phyloP scores from a whole-genome alignment of 257 asterid genomes.

The Jasminum sambac region DNA sequence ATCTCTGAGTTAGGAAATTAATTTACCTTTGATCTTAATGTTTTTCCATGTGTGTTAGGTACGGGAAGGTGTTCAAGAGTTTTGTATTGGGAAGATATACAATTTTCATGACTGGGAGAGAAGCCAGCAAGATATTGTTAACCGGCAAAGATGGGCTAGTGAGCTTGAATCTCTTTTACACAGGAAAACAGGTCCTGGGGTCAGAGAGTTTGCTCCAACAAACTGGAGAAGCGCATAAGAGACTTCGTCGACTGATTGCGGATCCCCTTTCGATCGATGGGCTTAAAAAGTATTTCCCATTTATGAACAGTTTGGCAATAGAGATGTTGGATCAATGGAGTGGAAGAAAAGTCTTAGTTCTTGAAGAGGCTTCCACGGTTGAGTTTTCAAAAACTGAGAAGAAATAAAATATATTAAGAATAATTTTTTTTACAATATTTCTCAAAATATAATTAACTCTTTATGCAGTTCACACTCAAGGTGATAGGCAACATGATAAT shows the following conservation, averaged over 20 bases:
- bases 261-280: conserved; percentile 78
- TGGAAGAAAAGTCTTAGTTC: conserved; percentile 50
- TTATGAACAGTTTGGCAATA: conserved; percentile 60
- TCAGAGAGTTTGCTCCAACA: conserved; percentile 83
- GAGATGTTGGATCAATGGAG: conserved; percentile 75
- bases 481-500: conserved; percentile 90
- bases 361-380: conserved; percentile 82
- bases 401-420: neutral
- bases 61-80: conserved; percentile 91
- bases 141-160: conserved; percentile 88
- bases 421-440: conserved; percentile 10
- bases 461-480: conserved; percentile 73
- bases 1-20: neutral
- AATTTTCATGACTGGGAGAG: conserved; percentile 79
- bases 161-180: conserved; percentile 74
- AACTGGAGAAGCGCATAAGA: conserved; percentile 74
- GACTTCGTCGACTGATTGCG: conserved; percentile 64
- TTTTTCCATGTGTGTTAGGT: conserved; percentile 33
- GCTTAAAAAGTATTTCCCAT: conserved; percentile 67
- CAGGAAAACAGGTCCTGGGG: conserved; percentile 85
- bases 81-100: conserved; percentile 71
- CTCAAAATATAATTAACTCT: conserved; percentile 8
- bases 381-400: conserved; percentile 25
- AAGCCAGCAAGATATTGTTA: conserved; percentile 69
- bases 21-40: conserved; percentile 5